These are phyloP conservation scores for Gyromitra esculenta DNA, from an alignment of 2,329 filamentous ascomycete species.

Conservation along the genomic window DNA sequence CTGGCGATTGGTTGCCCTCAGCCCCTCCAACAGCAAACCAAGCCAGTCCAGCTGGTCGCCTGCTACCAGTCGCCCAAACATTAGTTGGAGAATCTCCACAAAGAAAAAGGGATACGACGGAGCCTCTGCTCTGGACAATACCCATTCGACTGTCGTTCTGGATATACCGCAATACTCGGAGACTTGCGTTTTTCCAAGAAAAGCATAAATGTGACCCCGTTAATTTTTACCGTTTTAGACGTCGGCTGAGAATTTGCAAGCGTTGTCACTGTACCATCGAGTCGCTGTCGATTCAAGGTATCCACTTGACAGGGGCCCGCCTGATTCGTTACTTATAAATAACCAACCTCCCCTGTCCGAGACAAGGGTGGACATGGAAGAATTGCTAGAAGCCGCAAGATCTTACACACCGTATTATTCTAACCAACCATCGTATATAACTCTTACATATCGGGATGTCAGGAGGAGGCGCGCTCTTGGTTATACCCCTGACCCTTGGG, in stretches of 20 bases:
- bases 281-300: not conserved
- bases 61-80: not conserved
- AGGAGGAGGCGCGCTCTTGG: not conserved
- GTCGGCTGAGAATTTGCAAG: not conserved
- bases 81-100: not conserved
- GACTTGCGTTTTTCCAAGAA: not conserved
- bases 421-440: not conserved
- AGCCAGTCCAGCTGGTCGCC: not conserved
- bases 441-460: not conserved
- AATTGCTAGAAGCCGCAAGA: not conserved
- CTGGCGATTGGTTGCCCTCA: not conserved
- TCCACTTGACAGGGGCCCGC: not conserved
- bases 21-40: too few relatives aligned
- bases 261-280: not conserved
- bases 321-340: not conserved
- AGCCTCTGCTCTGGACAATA: not conserved
- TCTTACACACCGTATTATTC: not conserved
- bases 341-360: not conserved
- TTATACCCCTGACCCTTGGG: not conserved
- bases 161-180: not conserved
- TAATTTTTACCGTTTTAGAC: not conserved
- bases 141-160: not conserved
- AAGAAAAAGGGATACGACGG: not conserved
- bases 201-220: not conserved
- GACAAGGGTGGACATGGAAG: not conserved